Conservation (phyloP, 148 eudicot genomes). For the Spergularia bocconei region DNA sequence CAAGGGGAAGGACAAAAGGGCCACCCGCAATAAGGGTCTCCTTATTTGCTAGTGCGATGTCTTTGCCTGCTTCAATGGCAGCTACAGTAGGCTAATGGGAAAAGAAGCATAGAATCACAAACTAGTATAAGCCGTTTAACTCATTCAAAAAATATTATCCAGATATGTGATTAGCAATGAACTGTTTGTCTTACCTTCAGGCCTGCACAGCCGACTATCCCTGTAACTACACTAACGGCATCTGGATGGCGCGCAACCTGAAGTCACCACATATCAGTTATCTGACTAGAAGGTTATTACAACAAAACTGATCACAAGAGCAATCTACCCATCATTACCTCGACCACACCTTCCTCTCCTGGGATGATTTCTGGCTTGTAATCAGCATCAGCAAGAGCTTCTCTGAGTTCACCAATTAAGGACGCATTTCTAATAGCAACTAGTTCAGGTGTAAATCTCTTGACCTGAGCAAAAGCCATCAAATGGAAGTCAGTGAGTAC, state of each 20-base stretch:
- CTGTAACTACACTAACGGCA: constrained; percentile 89
- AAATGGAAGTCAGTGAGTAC: not conserved
- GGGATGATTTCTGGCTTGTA: constrained; percentile 93
- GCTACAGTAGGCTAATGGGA: constrained; percentile 87
- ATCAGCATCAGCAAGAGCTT: constrained; percentile 79
- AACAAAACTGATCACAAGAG: not conserved
- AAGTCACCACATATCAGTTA: constrained; percentile 11
- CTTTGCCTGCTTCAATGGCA: constrained; percentile 96
- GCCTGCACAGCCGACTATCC: constrained; percentile 99
- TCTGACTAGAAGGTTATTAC: not conserved
- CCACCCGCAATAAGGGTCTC: constrained; percentile 99
- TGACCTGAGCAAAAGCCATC: constrained; percentile 48
- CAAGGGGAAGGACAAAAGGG: constrained; percentile 99
- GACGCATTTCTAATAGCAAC: constrained; percentile 81
- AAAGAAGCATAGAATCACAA: constrained; percentile 13
- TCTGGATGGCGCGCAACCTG: constrained; percentile 99
- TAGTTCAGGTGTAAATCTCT: constrained; percentile 76
- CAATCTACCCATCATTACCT: constrained; percentile 44
- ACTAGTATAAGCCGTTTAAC: not conserved
- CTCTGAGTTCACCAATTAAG: constrained; percentile 73
- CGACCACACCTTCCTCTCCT: constrained; percentile 87
- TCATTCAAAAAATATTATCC: not conserved
- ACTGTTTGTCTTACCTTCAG: constrained; percentile 52
- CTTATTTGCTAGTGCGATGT: constrained; percentile 97
- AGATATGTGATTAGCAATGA: not conserved